Conservation (phyloP, 208 protist genomes). For the Willaertia magna region DNA sequence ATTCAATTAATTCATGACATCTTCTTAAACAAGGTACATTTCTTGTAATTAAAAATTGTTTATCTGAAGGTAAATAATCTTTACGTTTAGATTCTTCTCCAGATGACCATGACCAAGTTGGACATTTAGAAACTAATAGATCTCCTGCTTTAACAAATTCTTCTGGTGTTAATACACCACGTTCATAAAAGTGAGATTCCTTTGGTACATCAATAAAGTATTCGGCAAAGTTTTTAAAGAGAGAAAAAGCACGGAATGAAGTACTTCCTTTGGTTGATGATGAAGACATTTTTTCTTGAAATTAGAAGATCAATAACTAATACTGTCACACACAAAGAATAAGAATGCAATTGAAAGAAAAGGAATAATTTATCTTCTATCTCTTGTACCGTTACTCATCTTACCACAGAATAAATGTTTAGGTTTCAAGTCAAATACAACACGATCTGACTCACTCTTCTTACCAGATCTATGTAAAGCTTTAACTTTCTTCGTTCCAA, state of each 20-base stretch:
- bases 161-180: constrained; percentile 49
- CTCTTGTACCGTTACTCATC: constrained; percentile 57
- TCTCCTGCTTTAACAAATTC: constrained; percentile 87
- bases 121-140: constrained; percentile 77
- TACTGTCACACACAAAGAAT: no score
- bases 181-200: constrained; percentile 19
- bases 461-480: constrained; percentile 50
- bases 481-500: constrained; percentile 58
- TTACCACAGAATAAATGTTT: constrained; percentile 98
- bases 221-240: background rate
- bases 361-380: constrained; percentile 50
- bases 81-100: constrained; percentile 54
- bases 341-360: background rate
- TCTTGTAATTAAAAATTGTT: constrained; percentile 82
- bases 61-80: constrained; percentile 76
- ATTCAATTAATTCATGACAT: constrained; percentile 21
- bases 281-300: no score
- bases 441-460: constrained; percentile 84
- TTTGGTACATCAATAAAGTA: background rate
- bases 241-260: background rate
- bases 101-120: constrained; percentile 79
- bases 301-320: no score
- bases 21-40: constrained; percentile 47
- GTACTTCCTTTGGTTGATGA: background rate
- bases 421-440: constrained; percentile 76